These are phyloP conservation scores for Coniophora puteana DNA, from an alignment of 1,284 basidiomycete genomes.

Conservation along the genomic window DNA sequence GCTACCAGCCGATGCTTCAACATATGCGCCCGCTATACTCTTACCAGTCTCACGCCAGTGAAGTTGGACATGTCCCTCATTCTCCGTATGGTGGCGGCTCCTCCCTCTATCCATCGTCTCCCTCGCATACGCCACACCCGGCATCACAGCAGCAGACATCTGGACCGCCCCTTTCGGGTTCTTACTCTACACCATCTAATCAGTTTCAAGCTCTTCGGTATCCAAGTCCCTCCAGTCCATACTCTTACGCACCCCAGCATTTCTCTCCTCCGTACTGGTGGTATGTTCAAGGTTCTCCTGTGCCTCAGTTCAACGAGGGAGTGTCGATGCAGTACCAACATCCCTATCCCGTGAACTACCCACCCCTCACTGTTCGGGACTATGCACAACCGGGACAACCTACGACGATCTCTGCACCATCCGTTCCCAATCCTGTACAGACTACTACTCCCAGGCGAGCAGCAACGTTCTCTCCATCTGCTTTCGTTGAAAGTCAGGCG, in stretches of 20 bases:
- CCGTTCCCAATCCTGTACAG: background rate
- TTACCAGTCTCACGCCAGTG: slow-evolving; percentile 32
- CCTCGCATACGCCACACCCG: slow-evolving; percentile 19
- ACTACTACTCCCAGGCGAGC: background rate
- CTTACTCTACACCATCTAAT: slow-evolving; percentile 29
- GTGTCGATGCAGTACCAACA: slow-evolving; percentile 33
- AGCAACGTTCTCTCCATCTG: background rate
- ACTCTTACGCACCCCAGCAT: slow-evolving; percentile 40
- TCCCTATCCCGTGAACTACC: slow-evolving; percentile 35
- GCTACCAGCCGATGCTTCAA: slow-evolving; percentile 32
- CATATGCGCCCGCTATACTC: slow-evolving; percentile 26
- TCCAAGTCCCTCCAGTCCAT: slow-evolving; percentile 30
- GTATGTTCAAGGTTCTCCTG: slow-evolving; percentile 31
- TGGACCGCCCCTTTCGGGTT: slow-evolving; percentile 12
- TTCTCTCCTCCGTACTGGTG: slow-evolving; percentile 50
- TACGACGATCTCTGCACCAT: slow-evolving; percentile 1
- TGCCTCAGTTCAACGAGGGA: slow-evolving; percentile 31
- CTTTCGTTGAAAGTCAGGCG: too few species aligned
- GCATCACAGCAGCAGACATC: slow-evolving; percentile 7
- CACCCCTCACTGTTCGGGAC: too few species aligned
- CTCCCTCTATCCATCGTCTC: slow-evolving; percentile 19
- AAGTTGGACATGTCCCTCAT: slow-evolving; percentile 25
- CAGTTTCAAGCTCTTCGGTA: slow-evolving; percentile 41
- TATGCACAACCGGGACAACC: slow-evolving; percentile 2
- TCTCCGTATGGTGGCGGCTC: slow-evolving; percentile 13